phyloP scores from a whole-genome alignment of 2,329 filamentous ascomycete genomes.

The Chrysoporthe deuterocubensis region DNA sequence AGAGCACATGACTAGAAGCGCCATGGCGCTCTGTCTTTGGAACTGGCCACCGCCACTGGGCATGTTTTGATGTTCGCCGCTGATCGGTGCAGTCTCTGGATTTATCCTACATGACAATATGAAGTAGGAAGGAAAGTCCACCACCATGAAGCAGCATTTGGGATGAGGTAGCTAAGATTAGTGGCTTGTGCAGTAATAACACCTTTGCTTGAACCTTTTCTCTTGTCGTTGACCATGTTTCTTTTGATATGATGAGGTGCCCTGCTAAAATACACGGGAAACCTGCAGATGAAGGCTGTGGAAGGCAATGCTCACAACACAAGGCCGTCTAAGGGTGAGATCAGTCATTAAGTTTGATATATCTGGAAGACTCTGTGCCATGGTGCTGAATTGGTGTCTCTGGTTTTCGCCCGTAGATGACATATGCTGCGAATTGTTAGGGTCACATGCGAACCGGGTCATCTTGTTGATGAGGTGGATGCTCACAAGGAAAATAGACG shows the following conservation, averaged over 20 bases:
- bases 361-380: slow-evolving; percentile 1
- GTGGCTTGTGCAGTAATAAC: no score
- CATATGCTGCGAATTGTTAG: not conserved
- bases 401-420: slow-evolving; percentile 1
- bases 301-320: not conserved
- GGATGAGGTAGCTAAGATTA: no score
- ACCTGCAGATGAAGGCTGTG: not conserved
- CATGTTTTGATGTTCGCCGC: not conserved
- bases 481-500: slow-evolving; percentile 6
- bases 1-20: not conserved
- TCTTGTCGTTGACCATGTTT: no score
- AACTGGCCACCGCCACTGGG: not conserved
- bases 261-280: not conserved
- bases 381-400: not conserved
- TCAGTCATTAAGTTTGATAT: not conserved
- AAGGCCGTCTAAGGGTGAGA: not conserved
- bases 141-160: no score
- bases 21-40: not conserved
- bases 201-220: no score
- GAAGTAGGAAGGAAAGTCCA: no score
- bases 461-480: not conserved
- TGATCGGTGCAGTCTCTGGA: no score
- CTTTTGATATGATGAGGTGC: not conserved
- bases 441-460: not conserved
- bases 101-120: no score